Evolutionary conservation across 805 yeast species (phyloP).

Genomic region (Metschnikowia continentalis): DNA sequence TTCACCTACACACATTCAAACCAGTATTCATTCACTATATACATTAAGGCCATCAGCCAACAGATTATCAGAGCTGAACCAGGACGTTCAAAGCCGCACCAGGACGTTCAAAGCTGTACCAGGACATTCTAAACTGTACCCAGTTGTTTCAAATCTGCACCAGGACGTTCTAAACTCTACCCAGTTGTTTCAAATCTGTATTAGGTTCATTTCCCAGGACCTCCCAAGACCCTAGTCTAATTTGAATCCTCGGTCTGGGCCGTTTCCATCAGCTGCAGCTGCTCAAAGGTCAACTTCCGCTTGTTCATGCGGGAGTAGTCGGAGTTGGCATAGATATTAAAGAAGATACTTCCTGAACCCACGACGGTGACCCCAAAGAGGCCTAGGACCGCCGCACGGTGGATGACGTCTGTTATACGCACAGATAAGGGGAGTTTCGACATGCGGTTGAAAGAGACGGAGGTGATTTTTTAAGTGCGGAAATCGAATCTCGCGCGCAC

Average conservation of each 20-base stretch:
- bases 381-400: constrained; percentile 39
- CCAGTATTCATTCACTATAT: not conserved
- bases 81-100: too few relatives aligned
- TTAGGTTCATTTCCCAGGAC: too few relatives aligned
- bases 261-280: constrained; percentile 8
- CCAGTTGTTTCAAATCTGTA: too few relatives aligned
- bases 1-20: not conserved
- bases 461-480: not conserved
- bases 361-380: constrained; percentile 36
- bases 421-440: constrained; percentile 38
- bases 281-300: constrained; percentile 35
- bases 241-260: not conserved
- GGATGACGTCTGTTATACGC: constrained; percentile 41
- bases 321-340: constrained; percentile 41
- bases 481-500: not conserved
- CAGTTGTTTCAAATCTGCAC: too few relatives aligned
- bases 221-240: not conserved
- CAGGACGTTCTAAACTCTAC: too few relatives aligned
- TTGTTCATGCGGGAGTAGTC: constrained; percentile 41
- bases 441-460: constrained; percentile 6
- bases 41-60: not conserved
- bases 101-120: too few relatives aligned
- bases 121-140: too few relatives aligned
- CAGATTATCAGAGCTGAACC: too few relatives aligned
- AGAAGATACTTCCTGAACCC: constrained; percentile 37